Base-by-base conservation (phyloP, 495 filamentous ascomycete genomes). In the Aspergillus wentii region DNA sequence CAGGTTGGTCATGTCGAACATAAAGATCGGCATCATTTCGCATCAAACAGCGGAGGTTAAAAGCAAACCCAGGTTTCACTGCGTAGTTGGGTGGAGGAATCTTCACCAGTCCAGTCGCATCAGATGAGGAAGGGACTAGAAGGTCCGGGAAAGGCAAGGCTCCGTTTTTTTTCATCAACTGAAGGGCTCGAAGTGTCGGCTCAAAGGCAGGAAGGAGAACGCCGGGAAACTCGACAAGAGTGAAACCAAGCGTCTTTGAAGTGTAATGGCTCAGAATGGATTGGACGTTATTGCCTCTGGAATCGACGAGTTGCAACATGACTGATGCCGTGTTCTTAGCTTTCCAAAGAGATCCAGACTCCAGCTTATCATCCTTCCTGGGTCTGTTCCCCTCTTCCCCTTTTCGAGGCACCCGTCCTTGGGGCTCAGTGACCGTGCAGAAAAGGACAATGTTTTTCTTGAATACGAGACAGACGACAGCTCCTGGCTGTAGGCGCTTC, bases 221-320 rank as follows among this genome's bases (percentile, higher is more conserved):
- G 7, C 76, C 78, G 0, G 83, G 83, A 38, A 88, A 87, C 41
- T 88, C 85, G 1, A 86, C 69, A 7, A 88, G 41, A 42, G 8
- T 5, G 21, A 33, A 30, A 25, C 1, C 8, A 22, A 8, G 3
- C 15, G 3, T 33, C 11, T n/a, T 15, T 4, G 40, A 7, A 23
- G 28, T 30, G 30, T 39, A 51, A 27, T 37, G 20, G 18, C 59
- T 42, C 8, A 62, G 35, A 9, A 72, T 44, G 22, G 58, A 43
- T 26, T 60, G 34, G 33, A 59, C 21, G 17, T 46, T 41, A 21
- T 46, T 9, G 17, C 68, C 56, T 38, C 49, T 29, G 7, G 32
- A 15, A 5, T 48, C 45, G 5, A 46, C 39, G 37, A 51, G 17
- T 13, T 42, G 27, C 26, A 57, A 36, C 16, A 35, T 30, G 9